A percentile compares a stretch with the other conserved stretches of the same genome.
Conservation (phyloP, 2,329 filamentous ascomycete species). For the Calonectria hongkongensis region DNA sequence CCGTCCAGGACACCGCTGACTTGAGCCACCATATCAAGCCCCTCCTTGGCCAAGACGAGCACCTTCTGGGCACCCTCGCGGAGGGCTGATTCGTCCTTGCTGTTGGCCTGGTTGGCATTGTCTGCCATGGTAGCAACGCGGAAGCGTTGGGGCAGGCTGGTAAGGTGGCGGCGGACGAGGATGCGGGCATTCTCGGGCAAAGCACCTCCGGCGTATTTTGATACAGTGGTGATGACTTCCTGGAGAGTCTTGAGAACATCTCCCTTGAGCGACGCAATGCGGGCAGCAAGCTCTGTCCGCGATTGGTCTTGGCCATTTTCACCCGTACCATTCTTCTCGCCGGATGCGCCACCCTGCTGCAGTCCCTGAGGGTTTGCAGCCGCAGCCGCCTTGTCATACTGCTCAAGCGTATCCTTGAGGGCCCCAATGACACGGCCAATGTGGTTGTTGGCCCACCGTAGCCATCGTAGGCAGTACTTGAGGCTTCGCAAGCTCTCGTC, state of each 20-base stretch:
- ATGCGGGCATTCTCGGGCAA: conserved; percentile 91
- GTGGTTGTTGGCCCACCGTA: conserved; percentile 88
- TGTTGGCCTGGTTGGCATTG: conserved; percentile 51
- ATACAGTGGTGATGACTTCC: conserved; percentile 88
- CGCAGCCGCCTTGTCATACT: conserved; percentile 78
- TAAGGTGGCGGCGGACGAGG: conserved; percentile 88
- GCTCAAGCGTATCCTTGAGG: conserved; percentile 84
- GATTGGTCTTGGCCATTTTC: conserved; percentile 53
- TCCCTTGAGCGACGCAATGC: conserved; percentile 79
- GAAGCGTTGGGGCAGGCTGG: conserved; percentile 89
- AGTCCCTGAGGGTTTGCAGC: conserved; percentile 33
- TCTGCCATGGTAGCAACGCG: conserved; percentile 78
- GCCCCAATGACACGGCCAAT: conserved; percentile 84
- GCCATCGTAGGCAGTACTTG: conserved; percentile 87
- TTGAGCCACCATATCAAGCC: conserved; percentile 94
- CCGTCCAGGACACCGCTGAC: conserved; percentile 91
- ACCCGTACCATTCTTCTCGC: conserved; percentile 25
- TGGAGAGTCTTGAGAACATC: conserved; percentile 88
- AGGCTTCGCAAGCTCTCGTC: conserved; percentile 89
- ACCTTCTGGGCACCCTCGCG: conserved; percentile 82
- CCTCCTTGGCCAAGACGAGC: conserved; percentile 90
- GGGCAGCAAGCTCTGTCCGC: conserved; percentile 70
- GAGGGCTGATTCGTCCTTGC: conserved; percentile 61
- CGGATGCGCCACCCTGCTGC: conserved; percentile 38
- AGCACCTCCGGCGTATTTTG: conserved; percentile 92